A percentile compares a stretch with the other conserved stretches of the same genome.
These are phyloP conservation scores for Puya raimondii DNA, from an alignment of 176 grass and related monocot species.

Conservation along the genomic window DNA sequence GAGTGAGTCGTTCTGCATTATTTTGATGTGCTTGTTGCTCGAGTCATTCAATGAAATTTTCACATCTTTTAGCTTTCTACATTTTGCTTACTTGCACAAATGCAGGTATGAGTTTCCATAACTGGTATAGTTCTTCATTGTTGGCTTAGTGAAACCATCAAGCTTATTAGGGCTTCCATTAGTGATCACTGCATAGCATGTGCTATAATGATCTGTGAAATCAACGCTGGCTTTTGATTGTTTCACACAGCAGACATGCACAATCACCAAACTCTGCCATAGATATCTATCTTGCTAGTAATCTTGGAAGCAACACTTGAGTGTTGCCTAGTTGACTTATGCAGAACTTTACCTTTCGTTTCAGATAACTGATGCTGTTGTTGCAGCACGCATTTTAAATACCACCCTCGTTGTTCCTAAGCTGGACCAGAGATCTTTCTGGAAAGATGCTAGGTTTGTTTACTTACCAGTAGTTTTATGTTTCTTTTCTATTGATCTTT, in stretches of 20 bases:
- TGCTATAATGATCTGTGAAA: too few relatives aligned
- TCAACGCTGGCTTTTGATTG: too few relatives aligned
- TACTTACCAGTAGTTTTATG: neutral
- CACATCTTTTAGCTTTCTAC: neutral
- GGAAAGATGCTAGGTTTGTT: conserved; percentile 92
- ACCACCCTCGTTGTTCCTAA: conserved; percentile 82
- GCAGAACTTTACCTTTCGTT: conserved; percentile 10
- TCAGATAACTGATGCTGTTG: conserved; percentile 98
- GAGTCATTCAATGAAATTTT: conserved; percentile 1
- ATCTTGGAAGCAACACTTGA: neutral
- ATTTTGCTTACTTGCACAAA: neutral
- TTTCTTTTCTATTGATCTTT: conserved; percentile 14
- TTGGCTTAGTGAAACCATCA: too few relatives aligned
- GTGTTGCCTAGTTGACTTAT: neutral
- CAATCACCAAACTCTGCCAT: neutral
- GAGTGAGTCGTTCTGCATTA: conserved; percentile 38
- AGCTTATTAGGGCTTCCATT: too few relatives aligned
- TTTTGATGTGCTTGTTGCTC: conserved; percentile 5
- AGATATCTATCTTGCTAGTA: neutral
- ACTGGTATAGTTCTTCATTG: too few relatives aligned
- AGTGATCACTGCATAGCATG: too few relatives aligned
- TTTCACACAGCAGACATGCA: neutral
- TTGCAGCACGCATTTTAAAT: conserved; percentile 83
- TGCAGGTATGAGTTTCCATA: too few relatives aligned
- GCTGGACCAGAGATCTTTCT: conserved; percentile 89